A percentile compares a stretch with the other conserved stretches of the same genome.
These are phyloP conservation scores for Neurospora sp. DNA, from an alignment of 495 filamentous ascomycete species.

Conservation along the genomic window DNA sequence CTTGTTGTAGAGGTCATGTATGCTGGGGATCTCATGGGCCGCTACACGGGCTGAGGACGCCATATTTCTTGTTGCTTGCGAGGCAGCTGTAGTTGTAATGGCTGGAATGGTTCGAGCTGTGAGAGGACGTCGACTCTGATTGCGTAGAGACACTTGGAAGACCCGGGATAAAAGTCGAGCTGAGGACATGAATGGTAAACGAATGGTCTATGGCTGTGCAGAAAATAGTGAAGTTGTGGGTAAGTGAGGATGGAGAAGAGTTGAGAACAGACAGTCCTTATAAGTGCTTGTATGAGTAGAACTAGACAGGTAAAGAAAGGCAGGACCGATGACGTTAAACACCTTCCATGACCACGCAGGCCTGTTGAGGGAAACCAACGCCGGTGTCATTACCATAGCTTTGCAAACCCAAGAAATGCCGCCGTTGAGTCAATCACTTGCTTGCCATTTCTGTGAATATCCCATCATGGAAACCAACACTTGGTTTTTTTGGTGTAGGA, in stretches of 20 bases:
- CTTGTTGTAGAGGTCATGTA: constrained; percentile 48
- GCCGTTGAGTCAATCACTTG: background rate
- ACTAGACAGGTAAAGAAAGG: background rate
- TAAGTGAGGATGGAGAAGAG: background rate
- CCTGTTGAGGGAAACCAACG: background rate
- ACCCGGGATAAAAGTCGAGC: background rate
- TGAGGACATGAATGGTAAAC: background rate
- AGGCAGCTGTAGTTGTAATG: background rate
- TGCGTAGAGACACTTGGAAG: background rate
- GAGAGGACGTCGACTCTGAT: background rate
- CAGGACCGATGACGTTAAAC: background rate
- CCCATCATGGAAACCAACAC: background rate
- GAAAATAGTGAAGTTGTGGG: background rate
- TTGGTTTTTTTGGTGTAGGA: background rate
- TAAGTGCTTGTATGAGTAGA: background rate
- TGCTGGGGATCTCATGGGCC: constrained; percentile 50
- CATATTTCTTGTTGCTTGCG: background rate
- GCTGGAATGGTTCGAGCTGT: background rate
- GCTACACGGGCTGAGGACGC: background rate
- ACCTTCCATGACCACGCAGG: background rate
- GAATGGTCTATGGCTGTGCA: background rate
- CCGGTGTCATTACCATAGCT: background rate
- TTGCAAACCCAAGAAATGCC: background rate
- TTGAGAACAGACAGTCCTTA: background rate
- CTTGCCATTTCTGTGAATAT: background rate